phyloP scores from a whole-genome alignment of 2,329 filamentous ascomycete genomes.

The Nigrograna mackinnonii region DNA sequence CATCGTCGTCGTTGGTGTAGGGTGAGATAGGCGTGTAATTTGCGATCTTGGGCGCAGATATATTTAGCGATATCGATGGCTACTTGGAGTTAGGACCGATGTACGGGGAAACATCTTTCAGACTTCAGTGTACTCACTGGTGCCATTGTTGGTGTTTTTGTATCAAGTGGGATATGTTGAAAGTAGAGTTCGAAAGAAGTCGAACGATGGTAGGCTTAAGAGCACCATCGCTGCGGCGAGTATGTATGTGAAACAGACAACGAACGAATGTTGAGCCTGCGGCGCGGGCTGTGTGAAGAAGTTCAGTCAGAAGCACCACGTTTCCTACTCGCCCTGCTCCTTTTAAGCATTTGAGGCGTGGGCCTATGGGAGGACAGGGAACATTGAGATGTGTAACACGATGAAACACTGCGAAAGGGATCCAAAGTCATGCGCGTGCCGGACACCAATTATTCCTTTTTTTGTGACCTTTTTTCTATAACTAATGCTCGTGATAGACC shows the following conservation, averaged over 20 bases:
- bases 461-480: conserved; percentile 34
- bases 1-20: conserved; percentile 27
- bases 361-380: conserved; percentile 16
- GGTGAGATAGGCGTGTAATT: conserved; percentile 28
- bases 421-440: conserved; percentile 12
- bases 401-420: conserved; percentile 29
- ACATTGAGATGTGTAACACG: conserved; percentile 10
- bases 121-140: conserved; percentile 9
- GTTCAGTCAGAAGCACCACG: conserved; percentile 8
- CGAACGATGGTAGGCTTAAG: background rate
- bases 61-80: conserved; percentile 8
- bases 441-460: conserved; percentile 25
- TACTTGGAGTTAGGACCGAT: background rate
- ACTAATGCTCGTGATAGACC: conserved; percentile 35
- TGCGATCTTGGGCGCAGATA: conserved; percentile 13
- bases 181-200: background rate
- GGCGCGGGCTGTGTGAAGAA: conserved; percentile 20
- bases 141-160: conserved; percentile 1
- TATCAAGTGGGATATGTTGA: background rate
- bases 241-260: conserved; percentile 28
- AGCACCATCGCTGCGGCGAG: background rate
- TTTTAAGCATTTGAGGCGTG: conserved; percentile 6
- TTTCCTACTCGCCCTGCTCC: conserved; percentile 22
- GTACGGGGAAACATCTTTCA: too few species aligned
- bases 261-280: too few species aligned